phyloP scores from a whole-genome alignment of 2,329 filamentous ascomycete species.

The Aspergillus phoenicis region DNA sequence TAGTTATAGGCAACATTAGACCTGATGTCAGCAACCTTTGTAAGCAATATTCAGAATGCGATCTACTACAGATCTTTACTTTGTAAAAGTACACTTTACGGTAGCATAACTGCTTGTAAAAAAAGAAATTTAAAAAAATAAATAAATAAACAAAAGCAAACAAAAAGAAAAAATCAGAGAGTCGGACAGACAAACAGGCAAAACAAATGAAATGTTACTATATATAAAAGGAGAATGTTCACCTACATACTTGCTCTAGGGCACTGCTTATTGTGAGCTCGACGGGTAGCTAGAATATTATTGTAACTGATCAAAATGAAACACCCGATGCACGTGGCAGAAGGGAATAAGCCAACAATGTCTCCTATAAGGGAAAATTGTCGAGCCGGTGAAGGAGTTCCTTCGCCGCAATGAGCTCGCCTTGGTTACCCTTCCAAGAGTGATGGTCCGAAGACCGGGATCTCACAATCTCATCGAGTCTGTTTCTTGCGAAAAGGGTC shows the following conservation, averaged over 20 bases:
- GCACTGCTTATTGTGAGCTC: too few species aligned
- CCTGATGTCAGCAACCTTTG: neutral
- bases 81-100: neutral
- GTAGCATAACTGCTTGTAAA: too few species aligned
- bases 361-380: neutral
- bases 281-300: too few species aligned
- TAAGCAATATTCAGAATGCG: neutral
- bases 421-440: slow-evolving; percentile 36
- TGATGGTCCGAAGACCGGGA: slow-evolving; percentile 33
- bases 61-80: neutral
- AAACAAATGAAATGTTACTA: too few species aligned
- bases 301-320: too few species aligned
- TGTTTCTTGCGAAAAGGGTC: slow-evolving; percentile 39
- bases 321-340: neutral
- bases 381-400: slow-evolving; percentile 38
- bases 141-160: neutral
- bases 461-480: slow-evolving; percentile 42
- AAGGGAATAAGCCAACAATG: neutral
- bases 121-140: too few species aligned
- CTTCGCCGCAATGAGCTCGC: slow-evolving; percentile 46
- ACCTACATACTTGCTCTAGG: too few species aligned
- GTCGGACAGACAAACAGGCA: too few species aligned
- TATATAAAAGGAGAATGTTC: too few species aligned
- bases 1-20: neutral
- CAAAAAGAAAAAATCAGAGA: too few species aligned